Percentiles rank a stretch among this genome's conserved stretches.
Conservation (phyloP, 139 green algal genomes). For the Closterium sp. region DNA sequence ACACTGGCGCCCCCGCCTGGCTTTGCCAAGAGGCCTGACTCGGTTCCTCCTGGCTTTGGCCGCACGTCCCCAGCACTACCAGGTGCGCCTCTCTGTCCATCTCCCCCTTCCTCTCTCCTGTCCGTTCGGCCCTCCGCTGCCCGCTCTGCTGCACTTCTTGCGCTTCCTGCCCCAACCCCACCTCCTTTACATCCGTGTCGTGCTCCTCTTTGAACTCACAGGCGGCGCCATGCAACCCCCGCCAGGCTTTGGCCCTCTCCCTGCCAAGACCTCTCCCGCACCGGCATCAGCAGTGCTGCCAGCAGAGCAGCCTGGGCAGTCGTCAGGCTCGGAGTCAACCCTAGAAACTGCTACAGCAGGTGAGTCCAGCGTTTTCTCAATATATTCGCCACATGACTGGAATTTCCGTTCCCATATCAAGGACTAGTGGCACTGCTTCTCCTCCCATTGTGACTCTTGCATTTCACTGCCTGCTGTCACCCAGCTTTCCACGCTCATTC, state of each 20-base stretch:
- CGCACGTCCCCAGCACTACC: neutral
- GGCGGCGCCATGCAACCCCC: neutral
- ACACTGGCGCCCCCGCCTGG: neutral
- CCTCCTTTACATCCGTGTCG: no score
- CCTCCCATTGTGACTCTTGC: no score
- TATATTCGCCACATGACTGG: no score
- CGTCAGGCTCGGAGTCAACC: neutral
- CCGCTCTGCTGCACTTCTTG: no score
- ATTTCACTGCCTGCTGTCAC: no score
- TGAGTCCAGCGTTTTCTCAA: no score
- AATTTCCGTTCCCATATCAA: no score
- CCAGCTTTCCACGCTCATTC: no score
- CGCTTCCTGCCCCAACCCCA: no score
- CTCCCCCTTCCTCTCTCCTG: no score
- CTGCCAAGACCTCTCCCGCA: neutral
- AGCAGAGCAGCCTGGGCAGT: neutral
- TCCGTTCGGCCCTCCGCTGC: no score
- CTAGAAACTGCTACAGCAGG: neutral
- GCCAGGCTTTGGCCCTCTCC: neutral
- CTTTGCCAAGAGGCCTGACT: neutral
- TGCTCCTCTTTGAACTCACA: neutral
- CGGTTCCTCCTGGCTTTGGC: neutral
- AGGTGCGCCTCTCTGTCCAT: neutral
- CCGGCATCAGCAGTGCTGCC: neutral
- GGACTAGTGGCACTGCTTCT: no score